phyloP scores from a whole-genome alignment of 169 alveolate genomes.

The Cryptosporidium viatorum region DNA sequence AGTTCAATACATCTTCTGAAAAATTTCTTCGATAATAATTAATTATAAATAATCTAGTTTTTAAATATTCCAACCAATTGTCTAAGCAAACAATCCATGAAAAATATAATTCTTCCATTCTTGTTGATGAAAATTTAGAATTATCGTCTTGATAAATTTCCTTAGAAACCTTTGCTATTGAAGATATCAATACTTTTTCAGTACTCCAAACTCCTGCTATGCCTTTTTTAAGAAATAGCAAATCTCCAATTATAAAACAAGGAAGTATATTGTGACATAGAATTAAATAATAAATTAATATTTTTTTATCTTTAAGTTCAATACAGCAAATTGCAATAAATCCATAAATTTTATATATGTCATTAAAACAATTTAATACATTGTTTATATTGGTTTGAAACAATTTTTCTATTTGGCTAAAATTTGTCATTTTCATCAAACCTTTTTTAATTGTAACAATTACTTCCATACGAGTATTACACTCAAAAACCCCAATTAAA shows the following conservation, averaged over 20 bases:
- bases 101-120: slow-evolving; percentile 1
- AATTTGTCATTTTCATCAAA: background rate
- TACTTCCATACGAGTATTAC: background rate
- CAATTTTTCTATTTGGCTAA: background rate
- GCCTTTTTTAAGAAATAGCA: background rate
- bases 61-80: slow-evolving; percentile 24
- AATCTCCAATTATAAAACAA: slow-evolving; percentile 55
- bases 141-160: background rate
- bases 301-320: background rate
- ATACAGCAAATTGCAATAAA: slow-evolving; percentile 26
- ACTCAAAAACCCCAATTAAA: background rate
- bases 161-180: slow-evolving; percentile 23
- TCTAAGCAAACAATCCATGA: slow-evolving; percentile 37
- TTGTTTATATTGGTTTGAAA: background rate
- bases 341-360: slow-evolving; percentile 37
- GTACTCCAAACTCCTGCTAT: slow-evolving; percentile 31
- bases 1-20: slow-evolving; percentile 12
- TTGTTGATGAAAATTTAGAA: background rate
- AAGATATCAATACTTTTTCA: slow-evolving; percentile 62
- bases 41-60: slow-evolving; percentile 13
- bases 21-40: background rate
- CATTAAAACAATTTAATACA: slow-evolving; percentile 1
- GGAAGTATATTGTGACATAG: slow-evolving; percentile 45
- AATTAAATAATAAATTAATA: background rate
- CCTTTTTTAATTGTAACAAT: background rate